Conservation (phyloP, 192 early-diverging fungal genomes). For the Dissophora ornata region DNA sequence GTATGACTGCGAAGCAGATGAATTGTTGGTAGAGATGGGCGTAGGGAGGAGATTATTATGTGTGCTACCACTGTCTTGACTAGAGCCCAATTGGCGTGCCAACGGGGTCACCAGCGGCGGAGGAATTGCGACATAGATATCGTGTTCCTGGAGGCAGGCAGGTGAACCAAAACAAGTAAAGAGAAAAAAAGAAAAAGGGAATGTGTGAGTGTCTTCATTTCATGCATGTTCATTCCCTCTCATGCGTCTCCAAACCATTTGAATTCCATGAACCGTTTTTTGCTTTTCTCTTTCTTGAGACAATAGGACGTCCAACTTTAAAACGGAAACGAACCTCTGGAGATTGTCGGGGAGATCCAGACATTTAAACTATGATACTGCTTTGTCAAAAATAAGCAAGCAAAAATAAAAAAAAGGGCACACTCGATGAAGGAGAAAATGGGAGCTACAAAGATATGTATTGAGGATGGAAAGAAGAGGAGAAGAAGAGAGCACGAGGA, state of each 20-base stretch:
- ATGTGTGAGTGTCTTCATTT: not conserved
- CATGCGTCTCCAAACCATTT: not conserved
- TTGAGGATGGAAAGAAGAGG: no score
- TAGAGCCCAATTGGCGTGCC: conserved; percentile 21
- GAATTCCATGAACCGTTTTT: not conserved
- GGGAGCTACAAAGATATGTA: no score
- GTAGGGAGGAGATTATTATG: conserved; percentile 37
- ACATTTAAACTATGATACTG: conserved; percentile 1
- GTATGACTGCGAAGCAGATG: conserved; percentile 14
- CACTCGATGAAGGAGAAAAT: no score
- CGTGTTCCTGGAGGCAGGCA: conserved; percentile 1
- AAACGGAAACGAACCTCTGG: conserved; percentile 5
- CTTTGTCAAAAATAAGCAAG: no score
- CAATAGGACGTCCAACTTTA: conserved; percentile 3
- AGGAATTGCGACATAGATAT: conserved; percentile 33
- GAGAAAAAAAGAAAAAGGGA: not conserved
- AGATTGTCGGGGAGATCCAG: conserved; percentile 6
- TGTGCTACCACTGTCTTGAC: conserved; percentile 1
- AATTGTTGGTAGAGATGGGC: conserved; percentile 20
- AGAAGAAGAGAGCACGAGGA: no score
- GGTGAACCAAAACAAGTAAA: not conserved
- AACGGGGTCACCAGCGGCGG: conserved; percentile 33
- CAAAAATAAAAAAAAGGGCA: no score
- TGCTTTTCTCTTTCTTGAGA: not conserved
- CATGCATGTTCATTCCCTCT: conserved; percentile 1